Base-by-base conservation (phyloP, 192 early-diverging fungal genomes). In the Coemansia sp. region DNA sequence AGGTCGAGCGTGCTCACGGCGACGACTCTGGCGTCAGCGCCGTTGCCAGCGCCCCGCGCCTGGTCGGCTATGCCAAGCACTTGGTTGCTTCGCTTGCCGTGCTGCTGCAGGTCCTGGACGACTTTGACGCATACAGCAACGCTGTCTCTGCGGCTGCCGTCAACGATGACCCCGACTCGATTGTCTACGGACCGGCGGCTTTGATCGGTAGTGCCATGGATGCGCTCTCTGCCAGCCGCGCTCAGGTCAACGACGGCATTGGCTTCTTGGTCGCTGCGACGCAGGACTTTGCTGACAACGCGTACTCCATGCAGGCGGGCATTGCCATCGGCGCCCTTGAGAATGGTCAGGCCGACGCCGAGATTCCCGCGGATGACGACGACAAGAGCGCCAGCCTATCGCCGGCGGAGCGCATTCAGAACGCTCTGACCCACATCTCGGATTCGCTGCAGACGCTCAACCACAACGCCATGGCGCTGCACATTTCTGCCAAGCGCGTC, bases 401-500 rank as follows among this genome's bases (percentile, higher is more conserved):
- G 11, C 36, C 57, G 9, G 53, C 58, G 5, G 64, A 62, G n/a
- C 55, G 64, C 17, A 38, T 63, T 15, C 55, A 58, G 33, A 14
- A 17, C 35, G 22, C 61, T 6, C 53, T 76, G 44, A 33, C 61
- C 23, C 49, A 57, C 3, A 54, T 70, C 11, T 19, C 42, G 13
- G 58, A 57, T 11, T 50, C 72, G 13, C 54, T 76, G 45, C 72
- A 76, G 52, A 38, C 60, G 10, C 60, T 76, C 26, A 69, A 76
- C 58, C 65, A 68, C 57, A 69, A 53, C 58, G 55, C 72, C 9
- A 68, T 76, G 72, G 44, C 72, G 15, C 50, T 76, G 50, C 62
- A 69, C 38, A 68, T 76, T 27, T 47, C 66, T 29, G 72, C 67
- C 43, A 76, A 76, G 57, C 65, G 67, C n/a, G 72, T 76, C 9